phyloP scores from a whole-genome alignment of 2,329 filamentous ascomycete genomes.

The Keithomyces neogunnii region DNA sequence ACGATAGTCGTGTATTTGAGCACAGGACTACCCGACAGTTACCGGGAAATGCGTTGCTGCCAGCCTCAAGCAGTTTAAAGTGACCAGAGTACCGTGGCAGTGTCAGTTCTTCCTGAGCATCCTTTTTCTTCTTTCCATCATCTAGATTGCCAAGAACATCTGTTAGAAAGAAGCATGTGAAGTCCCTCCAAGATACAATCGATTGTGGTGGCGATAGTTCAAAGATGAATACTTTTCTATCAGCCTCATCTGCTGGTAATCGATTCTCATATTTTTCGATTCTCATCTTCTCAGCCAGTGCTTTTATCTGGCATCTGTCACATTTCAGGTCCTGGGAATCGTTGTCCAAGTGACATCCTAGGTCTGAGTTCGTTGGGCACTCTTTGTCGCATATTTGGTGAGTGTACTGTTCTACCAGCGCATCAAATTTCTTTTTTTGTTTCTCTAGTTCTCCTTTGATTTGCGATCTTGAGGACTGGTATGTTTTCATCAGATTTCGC shows the following conservation, averaged over 20 bases:
- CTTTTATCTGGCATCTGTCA: not conserved
- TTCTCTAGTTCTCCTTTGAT: not conserved
- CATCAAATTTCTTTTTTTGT: not conserved
- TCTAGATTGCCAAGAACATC: constrained; percentile 22
- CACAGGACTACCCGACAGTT: not conserved
- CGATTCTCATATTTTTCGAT: constrained; percentile 28
- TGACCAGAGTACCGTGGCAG: not conserved
- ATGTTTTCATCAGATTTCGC: not conserved
- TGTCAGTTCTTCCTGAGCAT: not conserved
- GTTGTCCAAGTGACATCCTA: constrained; percentile 29
- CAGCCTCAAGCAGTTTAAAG: not conserved
- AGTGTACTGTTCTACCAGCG: too few species aligned
- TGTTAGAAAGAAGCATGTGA: constrained; percentile 29
- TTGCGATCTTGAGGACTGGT: too few species aligned
- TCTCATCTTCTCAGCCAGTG: not conserved
- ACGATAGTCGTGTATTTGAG: not conserved
- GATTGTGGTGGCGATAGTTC: constrained; percentile 35
- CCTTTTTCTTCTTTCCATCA: not conserved
- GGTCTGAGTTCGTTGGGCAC: not conserved
- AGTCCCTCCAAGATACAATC: constrained; percentile 39
- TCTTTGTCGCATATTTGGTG: not conserved
- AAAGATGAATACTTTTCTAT: constrained; percentile 40
- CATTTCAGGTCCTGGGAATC: not conserved
- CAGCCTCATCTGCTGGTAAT: constrained; percentile 24
- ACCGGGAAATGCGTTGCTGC: too few species aligned